Evolutionary conservation across 2,329 filamentous ascomycete species (phyloP), one percentile per base, ranked within the genome.

Genomic region (Diplodia seriata): DNA sequence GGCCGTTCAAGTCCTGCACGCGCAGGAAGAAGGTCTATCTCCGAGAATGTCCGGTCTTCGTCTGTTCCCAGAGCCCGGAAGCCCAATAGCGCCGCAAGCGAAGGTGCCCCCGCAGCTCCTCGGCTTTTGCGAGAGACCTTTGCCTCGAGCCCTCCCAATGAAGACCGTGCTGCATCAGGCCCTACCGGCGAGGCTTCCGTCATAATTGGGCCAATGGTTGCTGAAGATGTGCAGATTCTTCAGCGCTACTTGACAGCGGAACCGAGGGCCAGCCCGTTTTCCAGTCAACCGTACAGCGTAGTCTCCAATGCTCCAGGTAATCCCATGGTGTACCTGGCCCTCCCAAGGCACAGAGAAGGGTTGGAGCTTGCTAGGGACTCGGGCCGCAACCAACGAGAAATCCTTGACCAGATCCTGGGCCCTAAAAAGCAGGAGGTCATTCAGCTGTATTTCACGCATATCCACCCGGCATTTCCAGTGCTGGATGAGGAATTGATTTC

Each of bases 291-390:
- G 18, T 86, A 86, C 69, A 83, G 84, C 56, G 82, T 84, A 8
- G 81, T 85, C 38, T 83, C 82, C 1, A 84, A 81, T 64, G 81
- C 77, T 64, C 70, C 73, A 6, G 77, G 81, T 23, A 75, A 80
- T 57, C 76, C 79, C 4, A 76, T 81, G 7, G 74, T 81, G 2
- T 81, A 81, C 61, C 72, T 79, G 9, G 84, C 83, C 5, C 82
- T 86, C 3, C 83, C 84, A 11, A 77, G 83, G 49, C 81, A 82
- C 62, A 80, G 84, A 62, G 81, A 82, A 68, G 84, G 84, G 6
- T 68, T 80, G n/a, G 74, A 72, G 12, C 74, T 74, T 2, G 73
- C 74, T 33, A 73, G 72, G 43, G 73, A 75, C 6, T 78, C 79
- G 14, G 80, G 80, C 3, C 75, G 72, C 56, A 74, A 75, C 59